Conservation (phyloP, 768 basidiomycete genomes). For the Gelatoporia subvermispora region DNA sequence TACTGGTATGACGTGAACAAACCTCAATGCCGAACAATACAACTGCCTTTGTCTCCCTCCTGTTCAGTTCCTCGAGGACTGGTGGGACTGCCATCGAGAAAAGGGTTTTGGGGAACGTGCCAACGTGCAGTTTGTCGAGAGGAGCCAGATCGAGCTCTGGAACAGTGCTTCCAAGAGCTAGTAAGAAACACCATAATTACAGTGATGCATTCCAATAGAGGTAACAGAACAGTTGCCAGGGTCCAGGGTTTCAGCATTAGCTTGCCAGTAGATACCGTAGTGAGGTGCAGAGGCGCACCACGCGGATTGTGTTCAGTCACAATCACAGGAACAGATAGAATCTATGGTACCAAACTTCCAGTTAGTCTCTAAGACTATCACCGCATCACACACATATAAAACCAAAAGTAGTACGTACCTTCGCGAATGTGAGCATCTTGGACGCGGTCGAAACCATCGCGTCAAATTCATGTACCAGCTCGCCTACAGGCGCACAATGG, state of each 20-base stretch:
- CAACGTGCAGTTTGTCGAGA: constrained; percentile 54
- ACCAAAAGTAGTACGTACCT: constrained; percentile 45
- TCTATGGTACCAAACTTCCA: constrained; percentile 32
- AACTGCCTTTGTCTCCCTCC: constrained; percentile 48
- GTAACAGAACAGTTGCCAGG: no score
- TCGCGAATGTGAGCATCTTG: constrained; percentile 75
- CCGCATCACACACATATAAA: no score
- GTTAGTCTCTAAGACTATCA: no score
- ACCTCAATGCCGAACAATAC: constrained; percentile 90
- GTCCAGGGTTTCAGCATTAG: no score
- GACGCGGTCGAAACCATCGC: constrained; percentile 62
- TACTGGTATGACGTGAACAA: constrained; percentile 14
- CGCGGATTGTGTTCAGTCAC: constrained; percentile 80
- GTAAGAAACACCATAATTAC: not conserved
- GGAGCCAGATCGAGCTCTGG: constrained; percentile 52
- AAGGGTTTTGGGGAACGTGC: constrained; percentile 66
- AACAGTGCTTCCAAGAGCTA: constrained; percentile 67
- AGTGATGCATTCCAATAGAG: not conserved
- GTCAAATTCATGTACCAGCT: constrained; percentile 66
- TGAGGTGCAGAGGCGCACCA: constrained; percentile 40
- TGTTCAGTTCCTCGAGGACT: constrained; percentile 45
- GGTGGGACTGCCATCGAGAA: constrained; percentile 86
- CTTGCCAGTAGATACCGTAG: not conserved
- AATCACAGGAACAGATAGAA: constrained; percentile 67
- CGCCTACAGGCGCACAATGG: constrained; percentile 19